A percentile compares a stretch with the other conserved stretches of the same genome.
Conservation (phyloP, 2,329 filamentous ascomycete species). For the Gliomastix tumulicola region DNA sequence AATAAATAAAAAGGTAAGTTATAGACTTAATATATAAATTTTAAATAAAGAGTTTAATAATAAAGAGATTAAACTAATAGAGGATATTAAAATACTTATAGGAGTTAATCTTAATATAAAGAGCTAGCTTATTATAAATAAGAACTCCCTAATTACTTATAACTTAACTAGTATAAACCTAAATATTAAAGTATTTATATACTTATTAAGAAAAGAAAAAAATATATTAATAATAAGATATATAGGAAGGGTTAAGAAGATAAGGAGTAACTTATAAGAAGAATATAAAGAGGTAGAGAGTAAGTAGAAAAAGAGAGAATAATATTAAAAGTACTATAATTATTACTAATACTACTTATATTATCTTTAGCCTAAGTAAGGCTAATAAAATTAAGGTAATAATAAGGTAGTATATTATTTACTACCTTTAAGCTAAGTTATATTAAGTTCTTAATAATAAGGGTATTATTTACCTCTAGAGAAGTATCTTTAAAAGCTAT, state of each 20-base stretch:
- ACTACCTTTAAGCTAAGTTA: neutral
- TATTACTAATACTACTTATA: neutral
- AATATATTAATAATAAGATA: neutral
- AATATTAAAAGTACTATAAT: neutral
- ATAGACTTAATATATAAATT: neutral
- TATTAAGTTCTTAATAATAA: neutral
- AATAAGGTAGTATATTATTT: neutral
- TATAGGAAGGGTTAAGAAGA: neutral
- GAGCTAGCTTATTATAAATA: neutral
- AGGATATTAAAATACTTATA: neutral
- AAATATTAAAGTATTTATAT: neutral
- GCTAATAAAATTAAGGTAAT: neutral
- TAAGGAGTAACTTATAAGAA: neutral
- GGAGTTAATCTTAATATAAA: neutral
- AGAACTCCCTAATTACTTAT: neutral
- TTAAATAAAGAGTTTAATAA: neutral
- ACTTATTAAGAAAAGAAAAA: neutral
- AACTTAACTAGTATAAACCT: too few relatives aligned
- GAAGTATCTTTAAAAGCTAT: neutral
- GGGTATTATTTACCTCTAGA: neutral
- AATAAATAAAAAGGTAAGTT: neutral
- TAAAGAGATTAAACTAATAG: neutral
- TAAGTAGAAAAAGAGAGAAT: neutral
- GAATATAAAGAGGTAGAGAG: neutral
- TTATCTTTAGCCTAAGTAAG: neutral